Base-by-base conservation (phyloP, 345 rosid genomes). In the Salix viminalis region DNA sequence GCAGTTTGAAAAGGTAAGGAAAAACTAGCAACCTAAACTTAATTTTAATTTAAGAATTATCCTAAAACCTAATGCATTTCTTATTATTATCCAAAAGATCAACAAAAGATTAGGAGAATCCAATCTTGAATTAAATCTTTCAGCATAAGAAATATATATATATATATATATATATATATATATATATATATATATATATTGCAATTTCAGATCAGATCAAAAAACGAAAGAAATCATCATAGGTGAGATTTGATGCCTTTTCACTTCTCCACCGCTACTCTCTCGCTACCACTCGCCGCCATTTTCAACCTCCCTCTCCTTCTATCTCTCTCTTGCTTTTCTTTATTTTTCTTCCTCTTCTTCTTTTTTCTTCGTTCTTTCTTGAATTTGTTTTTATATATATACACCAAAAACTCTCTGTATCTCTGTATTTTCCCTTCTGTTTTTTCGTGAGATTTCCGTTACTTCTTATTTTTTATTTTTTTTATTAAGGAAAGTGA, bases 171-270 rank as follows among this genome's bases (percentile, higher is more conserved):
- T 30, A 30, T 30, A 30, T 30, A 2, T 30, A 30, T 30, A 30
- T 30, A 30, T 30, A 30, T 30, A 30, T 30, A 30, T 30, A 30
- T 30, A 30, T 30, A 30, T 30, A 30, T 30, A 30, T 30, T 30
- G 30, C 30, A 30, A 30, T 14, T 6, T 42, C 21, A 54, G 24
- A 54, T 36, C 12, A n/a, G 23, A 46, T 2, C 58, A 44, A 74
- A 18, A 26, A 26, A 26, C 28, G 28, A 26, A 26, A 26, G 28
- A 26, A 26, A 26, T 26, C 28, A 26, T 26, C 28, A 26, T 26
- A 26, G 28, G 28, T 26, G 28, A 26, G 28, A 26, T 26, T 90
- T 90, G 83, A 83, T 58, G 83, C 96, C 97, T 80, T 85, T 86
- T 48, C 83, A 73, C 65, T 77, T 34, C 89, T 94, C 90, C 48